Base-by-base conservation (phyloP, 768 basidiomycete genomes). In the Paxillus involutus region DNA sequence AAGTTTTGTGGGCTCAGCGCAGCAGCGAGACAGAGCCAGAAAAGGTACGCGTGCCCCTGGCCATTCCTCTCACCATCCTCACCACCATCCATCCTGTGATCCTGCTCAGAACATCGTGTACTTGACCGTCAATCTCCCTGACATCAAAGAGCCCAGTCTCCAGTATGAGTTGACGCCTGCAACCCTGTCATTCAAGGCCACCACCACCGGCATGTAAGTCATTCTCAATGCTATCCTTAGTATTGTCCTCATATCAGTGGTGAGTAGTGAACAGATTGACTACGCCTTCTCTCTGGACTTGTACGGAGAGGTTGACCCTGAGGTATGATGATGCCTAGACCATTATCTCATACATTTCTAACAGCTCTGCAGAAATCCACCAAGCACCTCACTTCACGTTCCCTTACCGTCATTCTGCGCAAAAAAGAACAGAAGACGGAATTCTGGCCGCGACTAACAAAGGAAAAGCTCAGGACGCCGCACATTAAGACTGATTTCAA, bases 1-100 rank as follows among this genome's bases (percentile, higher is more conserved):
- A 97, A 74, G 78, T 96, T 35, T 80, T 94, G 2, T 98, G 95
- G 94, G 95, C 96, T 44, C 95, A 98, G 74, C 85, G 96, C 62
- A 91, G 88, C 77, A 89, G 84, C 39, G 79, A 71, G 14, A 63
- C 76, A 11, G 80, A 76, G 13, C 77, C 83, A 32, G 79, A 77
- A 44, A 94, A 94, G 79, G 94, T 91, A 44, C 40, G 69, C 59
- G 41, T 41, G n/a, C 42, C 44, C 39, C 16, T 47, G 21, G 1
- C 47, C 44, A 40, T 19, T 17, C 32, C 24, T 6, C n/a, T 48
- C 33, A 7, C 36, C 45, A 17, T 36, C 45, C 21, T 35, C 17
- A 55, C 60, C 47, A 46, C 26, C 26, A 29, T 42, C 16, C 24
- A 13, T 32, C n/a, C 19, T 39, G 17, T 32, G 37, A 51, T 57